Percentiles rank a stretch among this genome's conserved stretches.
Conservation (phyloP, 805 yeast genomes). For the Candida quercuum region DNA sequence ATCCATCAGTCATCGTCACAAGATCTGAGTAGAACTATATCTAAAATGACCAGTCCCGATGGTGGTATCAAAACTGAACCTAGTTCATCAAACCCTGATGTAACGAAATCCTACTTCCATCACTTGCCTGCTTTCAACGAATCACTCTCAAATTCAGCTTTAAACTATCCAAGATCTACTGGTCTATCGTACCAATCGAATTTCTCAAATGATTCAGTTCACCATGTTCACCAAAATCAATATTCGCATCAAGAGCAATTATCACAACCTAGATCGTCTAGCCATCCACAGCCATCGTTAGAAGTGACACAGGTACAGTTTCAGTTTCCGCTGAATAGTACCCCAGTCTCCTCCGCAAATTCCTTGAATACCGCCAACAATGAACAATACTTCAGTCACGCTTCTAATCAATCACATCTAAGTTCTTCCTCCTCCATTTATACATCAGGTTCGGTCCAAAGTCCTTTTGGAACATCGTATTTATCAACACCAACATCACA, state of each 20-base stretch:
- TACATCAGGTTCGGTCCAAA: background rate
- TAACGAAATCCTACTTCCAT: background rate
- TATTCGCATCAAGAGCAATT: background rate
- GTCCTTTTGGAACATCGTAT: background rate
- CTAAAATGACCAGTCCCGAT: too few relatives aligned
- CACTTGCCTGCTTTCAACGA: background rate
- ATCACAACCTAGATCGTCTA: background rate
- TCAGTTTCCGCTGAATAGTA: background rate
- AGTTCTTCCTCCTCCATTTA: background rate
- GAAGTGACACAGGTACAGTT: background rate
- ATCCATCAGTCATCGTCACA: too few relatives aligned
- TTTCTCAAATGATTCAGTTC: background rate
- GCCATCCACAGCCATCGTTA: background rate
- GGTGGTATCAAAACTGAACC: background rate
- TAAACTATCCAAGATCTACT: background rate
- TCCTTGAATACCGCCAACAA: background rate
- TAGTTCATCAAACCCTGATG: background rate
- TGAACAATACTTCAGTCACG: background rate
- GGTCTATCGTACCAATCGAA: background rate
- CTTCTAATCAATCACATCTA: background rate
- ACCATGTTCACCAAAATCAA: background rate
- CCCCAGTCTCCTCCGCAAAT: background rate
- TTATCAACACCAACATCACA: slow-evolving; percentile 2
- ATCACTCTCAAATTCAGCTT: background rate
- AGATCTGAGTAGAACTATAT: too few relatives aligned